Conservation (phyloP, 805 yeast genomes). For the Yarrowia keelungensis region DNA sequence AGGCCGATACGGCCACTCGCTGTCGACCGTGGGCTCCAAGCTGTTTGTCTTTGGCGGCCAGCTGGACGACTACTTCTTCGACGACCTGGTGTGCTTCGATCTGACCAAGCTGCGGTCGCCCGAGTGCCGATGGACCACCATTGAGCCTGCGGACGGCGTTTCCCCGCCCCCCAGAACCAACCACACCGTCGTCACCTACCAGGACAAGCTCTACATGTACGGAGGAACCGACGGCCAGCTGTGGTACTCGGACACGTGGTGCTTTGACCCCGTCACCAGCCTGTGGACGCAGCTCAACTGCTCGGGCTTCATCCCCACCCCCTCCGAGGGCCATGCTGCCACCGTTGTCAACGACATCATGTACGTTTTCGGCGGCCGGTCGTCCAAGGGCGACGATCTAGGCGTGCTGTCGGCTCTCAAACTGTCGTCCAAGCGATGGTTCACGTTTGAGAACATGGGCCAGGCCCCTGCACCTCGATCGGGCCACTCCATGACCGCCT, state of each 20-base stretch:
- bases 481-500: conserved; percentile 86
- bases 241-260: conserved; percentile 77
- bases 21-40: conserved; percentile 69
- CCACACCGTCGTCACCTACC: conserved; percentile 85
- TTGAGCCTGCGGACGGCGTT: conserved; percentile 60
- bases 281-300: conserved; percentile 77
- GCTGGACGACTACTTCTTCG: conserved; percentile 78
- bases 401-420: conserved; percentile 77
- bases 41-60: conserved; percentile 95
- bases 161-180: conserved; percentile 85
- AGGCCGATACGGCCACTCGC: conserved; percentile 94
- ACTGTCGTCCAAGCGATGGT: conserved; percentile 75
- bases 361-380: conserved; percentile 90
- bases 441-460: conserved; percentile 61
- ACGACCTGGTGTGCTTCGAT: conserved; percentile 86
- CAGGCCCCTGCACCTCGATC: conserved; percentile 81
- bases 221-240: conserved; percentile 88
- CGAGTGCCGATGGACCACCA: conserved; percentile 81
- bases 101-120: conserved; percentile 84
- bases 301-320: conserved; percentile 78
- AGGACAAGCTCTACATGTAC: conserved; percentile 79
- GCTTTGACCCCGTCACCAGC: conserved; percentile 71
- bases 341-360: conserved; percentile 77
- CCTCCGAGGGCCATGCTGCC: conserved; percentile 91
- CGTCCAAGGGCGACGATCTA: conserved; percentile 70